phyloP scores from a whole-genome alignment of 2,329 filamentous ascomycete genomes.

The Fusarium udum region DNA sequence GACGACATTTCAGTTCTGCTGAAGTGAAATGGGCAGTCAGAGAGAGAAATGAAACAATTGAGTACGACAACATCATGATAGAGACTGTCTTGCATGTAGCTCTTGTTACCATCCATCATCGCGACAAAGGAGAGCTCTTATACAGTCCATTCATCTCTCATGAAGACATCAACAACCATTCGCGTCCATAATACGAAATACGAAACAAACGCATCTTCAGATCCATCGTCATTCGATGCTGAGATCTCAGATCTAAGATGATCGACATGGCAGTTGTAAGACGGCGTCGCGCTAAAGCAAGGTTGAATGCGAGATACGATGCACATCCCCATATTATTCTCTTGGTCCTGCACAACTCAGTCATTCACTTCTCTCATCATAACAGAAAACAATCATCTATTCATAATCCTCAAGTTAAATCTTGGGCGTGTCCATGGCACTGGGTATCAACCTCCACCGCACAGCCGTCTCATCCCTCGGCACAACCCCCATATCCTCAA shows the following conservation, averaged over 20 bases:
- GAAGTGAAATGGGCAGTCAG: not conserved
- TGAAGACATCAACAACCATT: not conserved
- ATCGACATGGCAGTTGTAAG: conserved; percentile 19
- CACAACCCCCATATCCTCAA: conserved; percentile 41
- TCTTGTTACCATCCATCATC: not conserved
- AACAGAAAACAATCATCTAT: not conserved
- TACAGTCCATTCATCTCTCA: not conserved
- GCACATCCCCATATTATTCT: conserved; percentile 10
- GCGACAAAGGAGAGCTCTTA: not conserved
- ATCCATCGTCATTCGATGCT: not conserved
- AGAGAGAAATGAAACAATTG: not conserved
- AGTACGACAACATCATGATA: not conserved
- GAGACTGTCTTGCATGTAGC: not conserved
- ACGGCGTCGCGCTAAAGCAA: conserved; percentile 14
- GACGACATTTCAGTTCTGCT: conserved; percentile 42
- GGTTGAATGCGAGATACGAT: conserved; percentile 29
- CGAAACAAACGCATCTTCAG: not conserved
- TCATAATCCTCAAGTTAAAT: conserved; percentile 30
- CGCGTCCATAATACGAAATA: conserved; percentile 20
- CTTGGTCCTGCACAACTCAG: not conserved
- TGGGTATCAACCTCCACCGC: conserved; percentile 41
- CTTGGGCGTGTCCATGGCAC: conserved; percentile 40
- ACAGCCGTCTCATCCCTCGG: conserved; percentile 44
- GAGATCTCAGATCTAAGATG: not conserved
- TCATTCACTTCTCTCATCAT: not conserved